Base-by-base conservation (phyloP, 1,284 basidiomycete species). In the Ustilago sp. region DNA sequence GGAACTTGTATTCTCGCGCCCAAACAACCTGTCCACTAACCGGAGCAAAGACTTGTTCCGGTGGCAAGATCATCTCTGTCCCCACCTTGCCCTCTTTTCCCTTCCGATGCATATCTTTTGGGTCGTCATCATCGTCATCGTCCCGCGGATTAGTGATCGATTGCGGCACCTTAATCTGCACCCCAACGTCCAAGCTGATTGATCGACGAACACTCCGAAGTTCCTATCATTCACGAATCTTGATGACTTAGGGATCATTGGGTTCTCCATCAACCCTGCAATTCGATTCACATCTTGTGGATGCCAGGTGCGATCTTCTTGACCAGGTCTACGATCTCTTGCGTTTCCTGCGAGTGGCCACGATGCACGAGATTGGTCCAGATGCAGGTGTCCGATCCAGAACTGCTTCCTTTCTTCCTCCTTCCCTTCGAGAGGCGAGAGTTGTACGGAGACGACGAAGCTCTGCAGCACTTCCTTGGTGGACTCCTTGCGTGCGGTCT, bases 21-120 rank as follows among this genome's bases (percentile, higher is more conserved):
- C 81, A 84, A 4, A 84, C 81, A 7, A 84, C 70, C 31, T 71
- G 75, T 0, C 82, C 82, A 1, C 59, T 67, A 0, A 81, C 81
- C n/a, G 82, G 78, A 8, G 81, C 72, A 52, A 74, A 80, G 5
- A 84, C 68, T 23, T 69, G 58, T 23, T 78, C 79, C 3, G 75
- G 73, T 3, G 66, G 66, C 15, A 74, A 58, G 8, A 76, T 50
- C 62, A 71, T 55, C 34, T 57, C 62, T 1, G 47, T 45, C 19
- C 38, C 23, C 38, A 56, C 11, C 39, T 28, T 28, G 23, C 23
- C 23, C 23, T 28, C 23, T 28, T 28, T 28, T 28, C 23, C 23
- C 23, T 53, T 48, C 47, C 52, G 35, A 28, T 61, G 38, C 2
- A 50, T 15, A 23, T 58, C 56, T 12, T 58, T 57, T 2, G 51